These are phyloP conservation scores for Tetradesmus obliquus DNA, from an alignment of 139 green algal genomes.

Conservation along the genomic window DNA sequence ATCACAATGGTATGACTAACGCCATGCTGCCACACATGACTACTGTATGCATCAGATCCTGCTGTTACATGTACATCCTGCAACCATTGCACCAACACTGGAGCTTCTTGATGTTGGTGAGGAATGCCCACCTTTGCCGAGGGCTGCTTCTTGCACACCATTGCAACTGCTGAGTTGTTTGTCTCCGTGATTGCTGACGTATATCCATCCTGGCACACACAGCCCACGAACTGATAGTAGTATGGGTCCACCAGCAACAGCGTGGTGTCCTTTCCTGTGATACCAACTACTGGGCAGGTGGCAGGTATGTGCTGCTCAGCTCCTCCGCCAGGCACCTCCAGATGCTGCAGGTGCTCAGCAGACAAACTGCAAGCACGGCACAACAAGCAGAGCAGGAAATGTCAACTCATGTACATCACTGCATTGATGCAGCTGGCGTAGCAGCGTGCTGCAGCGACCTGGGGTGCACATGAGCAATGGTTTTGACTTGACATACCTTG, in stretches of 20 bases:
- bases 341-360: not conserved
- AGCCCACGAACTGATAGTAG: slow-evolving; percentile 30
- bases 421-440: not conserved
- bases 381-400: not conserved
- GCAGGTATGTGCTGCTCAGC: not conserved
- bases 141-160: not conserved
- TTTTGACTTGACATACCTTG: too few species aligned
- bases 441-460: not conserved
- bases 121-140: not conserved
- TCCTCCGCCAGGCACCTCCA: not conserved
- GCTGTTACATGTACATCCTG: not conserved
- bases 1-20: too few species aligned
- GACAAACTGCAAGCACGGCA: not conserved
- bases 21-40: too few species aligned
- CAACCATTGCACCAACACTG: not conserved
- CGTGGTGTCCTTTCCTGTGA: not conserved
- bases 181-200: not conserved
- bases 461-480: not conserved
- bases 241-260: slow-evolving; percentile 6
- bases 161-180: not conserved
- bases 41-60: too few species aligned
- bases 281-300: not conserved
- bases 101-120: too few species aligned
- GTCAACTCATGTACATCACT: not conserved
- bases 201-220: not conserved